Evolutionary conservation across 2,329 filamentous ascomycete species (phyloP).

Genomic region (Epichloe sibirici): DNA sequence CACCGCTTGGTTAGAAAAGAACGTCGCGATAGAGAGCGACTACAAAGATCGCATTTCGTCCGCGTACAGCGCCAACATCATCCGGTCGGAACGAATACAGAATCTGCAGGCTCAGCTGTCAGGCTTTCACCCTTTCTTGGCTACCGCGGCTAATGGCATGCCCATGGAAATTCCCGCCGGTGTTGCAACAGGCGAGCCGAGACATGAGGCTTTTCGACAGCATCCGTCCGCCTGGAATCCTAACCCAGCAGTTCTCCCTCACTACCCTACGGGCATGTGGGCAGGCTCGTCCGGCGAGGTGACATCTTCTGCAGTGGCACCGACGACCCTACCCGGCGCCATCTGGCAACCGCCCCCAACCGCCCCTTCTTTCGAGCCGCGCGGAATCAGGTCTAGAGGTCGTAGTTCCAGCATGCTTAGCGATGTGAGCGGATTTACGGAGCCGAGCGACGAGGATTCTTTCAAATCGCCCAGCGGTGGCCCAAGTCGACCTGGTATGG

Average conservation of each 20-base stretch:
- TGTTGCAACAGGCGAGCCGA: slow-evolving; percentile 8
- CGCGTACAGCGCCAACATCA: slow-evolving; percentile 21
- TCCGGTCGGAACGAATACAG: slow-evolving; percentile 18
- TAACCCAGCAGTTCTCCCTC: slow-evolving; percentile 21
- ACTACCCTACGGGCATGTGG: slow-evolving; percentile 26
- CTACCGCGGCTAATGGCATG: slow-evolving; percentile 19
- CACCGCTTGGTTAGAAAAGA: slow-evolving; percentile 33
- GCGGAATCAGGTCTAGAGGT: slow-evolving; percentile 33
- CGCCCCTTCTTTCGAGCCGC: slow-evolving; percentile 23
- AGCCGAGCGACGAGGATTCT: slow-evolving; percentile 43
- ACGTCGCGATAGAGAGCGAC: slow-evolving; percentile 31
- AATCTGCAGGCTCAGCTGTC: slow-evolving; percentile 21
- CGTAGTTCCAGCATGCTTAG: slow-evolving; percentile 57
- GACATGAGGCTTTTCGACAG: slow-evolving; percentile 9
- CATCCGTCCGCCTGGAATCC: slow-evolving; percentile 23
- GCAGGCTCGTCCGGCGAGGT: slow-evolving; percentile 21
- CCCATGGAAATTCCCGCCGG: slow-evolving; percentile 16
- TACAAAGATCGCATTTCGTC: slow-evolving; percentile 31
- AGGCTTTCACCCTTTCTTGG: slow-evolving; percentile 20
- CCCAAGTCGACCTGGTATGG: slow-evolving; percentile 2
- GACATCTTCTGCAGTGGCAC: slow-evolving; percentile 18
- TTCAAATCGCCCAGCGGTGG: slow-evolving; percentile 11
- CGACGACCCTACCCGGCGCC: slow-evolving; percentile 19
- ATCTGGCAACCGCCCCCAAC: slow-evolving; percentile 27
- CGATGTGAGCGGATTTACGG: slow-evolving; percentile 54